Evolutionary conservation across 2,329 filamentous ascomycete genomes (phyloP).

Genomic region (Byssochlamys sp.): DNA sequence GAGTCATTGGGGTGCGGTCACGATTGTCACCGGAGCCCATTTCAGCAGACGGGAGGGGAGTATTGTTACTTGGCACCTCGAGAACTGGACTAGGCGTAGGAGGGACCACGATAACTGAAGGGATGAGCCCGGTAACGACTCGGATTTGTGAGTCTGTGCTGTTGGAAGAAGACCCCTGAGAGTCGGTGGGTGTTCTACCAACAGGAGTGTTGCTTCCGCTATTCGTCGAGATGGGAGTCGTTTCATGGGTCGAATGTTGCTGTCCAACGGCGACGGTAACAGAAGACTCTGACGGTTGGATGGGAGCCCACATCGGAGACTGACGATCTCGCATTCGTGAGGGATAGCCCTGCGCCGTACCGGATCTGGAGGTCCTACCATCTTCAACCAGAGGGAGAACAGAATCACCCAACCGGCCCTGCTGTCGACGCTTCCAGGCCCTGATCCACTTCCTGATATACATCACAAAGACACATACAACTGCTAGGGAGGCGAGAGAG

Average conservation of each 20-base stretch:
- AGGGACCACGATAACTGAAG: not conserved
- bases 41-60: not conserved
- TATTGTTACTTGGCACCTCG: not conserved
- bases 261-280: conserved; percentile 13
- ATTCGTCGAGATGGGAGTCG: conserved; percentile 1
- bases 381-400: conserved; percentile 12
- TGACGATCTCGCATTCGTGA: conserved; percentile 12
- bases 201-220: not conserved
- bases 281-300: conserved; percentile 13
- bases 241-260: conserved; percentile 4
- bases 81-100: not conserved
- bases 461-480: conserved; percentile 14
- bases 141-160: not conserved
- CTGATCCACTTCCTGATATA: conserved; percentile 12
- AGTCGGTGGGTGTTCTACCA: not conserved
- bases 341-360: conserved; percentile 1
- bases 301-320: conserved; percentile 21
- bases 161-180: not conserved
- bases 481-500: conserved; percentile 9
- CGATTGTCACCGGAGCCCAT: not conserved
- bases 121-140: not conserved
- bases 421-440: conserved; percentile 10
- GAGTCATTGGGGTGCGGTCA: not conserved
- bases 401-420: conserved; percentile 6
- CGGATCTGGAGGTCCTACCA: conserved; percentile 11